phyloP scores from a whole-genome alignment of 306 rosid species.

The Glycine tomentella region DNA sequence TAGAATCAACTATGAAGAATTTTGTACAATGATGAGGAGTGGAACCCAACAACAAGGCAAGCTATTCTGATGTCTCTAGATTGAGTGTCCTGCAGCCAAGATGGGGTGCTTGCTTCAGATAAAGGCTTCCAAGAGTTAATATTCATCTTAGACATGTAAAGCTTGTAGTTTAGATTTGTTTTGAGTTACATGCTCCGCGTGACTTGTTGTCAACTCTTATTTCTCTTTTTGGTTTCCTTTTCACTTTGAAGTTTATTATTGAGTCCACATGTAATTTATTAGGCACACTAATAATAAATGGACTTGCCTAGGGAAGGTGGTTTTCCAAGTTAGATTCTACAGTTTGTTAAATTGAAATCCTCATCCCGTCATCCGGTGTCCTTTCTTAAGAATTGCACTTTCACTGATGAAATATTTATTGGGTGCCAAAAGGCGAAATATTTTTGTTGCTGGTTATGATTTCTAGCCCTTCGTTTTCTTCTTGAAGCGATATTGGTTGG shows the following conservation, averaged over 20 bases:
- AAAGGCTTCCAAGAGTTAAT: constrained; percentile 4
- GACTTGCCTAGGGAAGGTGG: constrained; percentile 31
- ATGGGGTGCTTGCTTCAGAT: constrained; percentile 11
- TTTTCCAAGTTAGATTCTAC: background rate
- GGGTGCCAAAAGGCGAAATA: no score
- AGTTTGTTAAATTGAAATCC: constrained; percentile 1
- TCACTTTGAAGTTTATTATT: constrained; percentile 13
- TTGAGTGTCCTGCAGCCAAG: constrained; percentile 32
- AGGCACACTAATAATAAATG: constrained; percentile 4
- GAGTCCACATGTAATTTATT: constrained; percentile 30
- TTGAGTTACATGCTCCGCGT: constrained; percentile 29
- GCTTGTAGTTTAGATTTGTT: constrained; percentile 24
- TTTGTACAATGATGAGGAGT: constrained; percentile 90
- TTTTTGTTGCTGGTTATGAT: no score
- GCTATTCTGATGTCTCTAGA: constrained; percentile 57
- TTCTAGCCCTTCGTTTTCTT: no score
- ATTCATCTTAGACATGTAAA: constrained; percentile 41
- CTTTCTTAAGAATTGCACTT: background rate
- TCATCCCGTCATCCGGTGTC: background rate
- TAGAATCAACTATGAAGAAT: constrained; percentile 86
- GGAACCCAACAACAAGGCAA: constrained; percentile 75
- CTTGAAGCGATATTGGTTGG: no score
- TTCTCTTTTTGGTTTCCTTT: background rate
- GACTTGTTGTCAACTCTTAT: constrained; percentile 4
- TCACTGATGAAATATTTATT: no score